Evolutionary conservation across 2,329 filamentous ascomycete genomes (phyloP), one percentile per base, ranked within the genome.

Genomic region (Rhynchosporium graminicola): DNA sequence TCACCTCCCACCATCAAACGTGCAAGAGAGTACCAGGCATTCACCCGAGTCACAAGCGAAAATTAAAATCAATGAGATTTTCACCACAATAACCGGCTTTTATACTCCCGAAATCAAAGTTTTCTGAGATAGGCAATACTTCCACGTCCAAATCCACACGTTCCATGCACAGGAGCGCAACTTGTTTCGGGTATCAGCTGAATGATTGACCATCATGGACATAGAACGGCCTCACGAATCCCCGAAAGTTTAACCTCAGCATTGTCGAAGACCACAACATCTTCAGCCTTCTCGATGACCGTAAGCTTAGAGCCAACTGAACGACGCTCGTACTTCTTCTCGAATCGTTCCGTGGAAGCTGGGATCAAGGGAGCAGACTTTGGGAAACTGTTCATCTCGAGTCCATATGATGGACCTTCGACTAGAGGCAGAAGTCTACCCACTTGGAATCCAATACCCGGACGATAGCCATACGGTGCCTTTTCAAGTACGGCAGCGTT

Each of bases 401-500:
- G 40, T 12, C 62, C 62, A 59, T 66, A 66, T 15, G 43, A 57
- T 31, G 43, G 57, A n/a, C 60, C 65, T 13, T 54, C 45, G 10
- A 63, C 50, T 13, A 57, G 50, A 43, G 51, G 20, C 4, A 66
- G 20, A 10, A 63, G 48, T 15, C 62, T 52, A 33, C 47, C 58
- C 40, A 38, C 47, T 57, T 65, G 60, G 33, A 60, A 66, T 3
- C 57, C 58, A 28, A 66, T 57, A 4, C 57, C 48, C 13, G 64
- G 55, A 42, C 62, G 62, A 36, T 59, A 64, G 6, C 62, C 64
- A 42, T 42, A 62, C 12, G 57, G 57, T n/a, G 45, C 60, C 9
- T 46, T 47, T 31, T 62, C 42, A 28, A 66, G 51, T 8, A 52
- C 26, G 5, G 50, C 50, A 43, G 64, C 62, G 33, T 60, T 60